These are phyloP conservation scores for Pichia rugopelliculosa DNA, from an alignment of 805 yeast species.

Conservation along the genomic window DNA sequence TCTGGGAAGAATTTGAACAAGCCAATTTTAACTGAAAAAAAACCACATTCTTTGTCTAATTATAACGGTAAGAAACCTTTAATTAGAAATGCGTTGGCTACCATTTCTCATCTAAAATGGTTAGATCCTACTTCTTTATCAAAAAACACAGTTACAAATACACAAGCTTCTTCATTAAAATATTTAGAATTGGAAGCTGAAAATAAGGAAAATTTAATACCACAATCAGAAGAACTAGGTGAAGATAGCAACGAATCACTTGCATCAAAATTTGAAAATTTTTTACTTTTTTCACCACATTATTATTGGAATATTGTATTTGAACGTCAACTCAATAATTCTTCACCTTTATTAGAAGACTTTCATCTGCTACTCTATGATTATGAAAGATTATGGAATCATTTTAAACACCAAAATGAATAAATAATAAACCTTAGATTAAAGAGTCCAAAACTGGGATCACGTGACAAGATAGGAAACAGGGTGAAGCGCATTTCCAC, in stretches of 20 bases:
- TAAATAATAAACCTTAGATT: no score
- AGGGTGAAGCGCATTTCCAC: constrained; percentile 21
- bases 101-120: background rate
- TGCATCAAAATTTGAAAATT: background rate
- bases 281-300: background rate
- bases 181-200: background rate
- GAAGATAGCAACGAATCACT: no score
- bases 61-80: background rate
- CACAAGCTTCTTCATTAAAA: background rate
- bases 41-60: background rate
- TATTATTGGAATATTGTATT: constrained; percentile 1
- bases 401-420: background rate
- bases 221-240: background rate
- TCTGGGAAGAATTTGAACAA: background rate
- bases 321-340: background rate
- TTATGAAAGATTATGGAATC: constrained; percentile 7
- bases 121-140: background rate
- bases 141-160: background rate
- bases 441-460: no score
- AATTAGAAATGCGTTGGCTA: background rate
- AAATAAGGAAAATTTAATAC: background rate
- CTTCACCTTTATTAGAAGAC: background rate
- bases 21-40: background rate
- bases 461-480: constrained; percentile 24
- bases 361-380: constrained; percentile 8